These are phyloP conservation scores for Butyriboletus loyo DNA, from an alignment of 768 basidiomycete genomes.

Conservation along the genomic window DNA sequence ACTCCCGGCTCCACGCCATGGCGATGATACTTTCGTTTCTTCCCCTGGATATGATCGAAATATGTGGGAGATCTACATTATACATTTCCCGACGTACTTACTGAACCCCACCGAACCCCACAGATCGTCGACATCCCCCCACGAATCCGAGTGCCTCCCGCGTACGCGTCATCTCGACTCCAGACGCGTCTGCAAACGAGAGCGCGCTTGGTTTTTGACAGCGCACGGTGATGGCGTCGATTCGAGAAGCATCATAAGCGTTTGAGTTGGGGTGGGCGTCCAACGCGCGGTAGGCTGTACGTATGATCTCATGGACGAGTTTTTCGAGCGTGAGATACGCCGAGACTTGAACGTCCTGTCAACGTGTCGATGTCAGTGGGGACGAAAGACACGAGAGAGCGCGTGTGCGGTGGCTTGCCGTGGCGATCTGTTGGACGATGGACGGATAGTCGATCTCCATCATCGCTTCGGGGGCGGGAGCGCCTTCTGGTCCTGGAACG, in stretches of 20 bases:
- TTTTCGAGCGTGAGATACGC: constrained; percentile 22
- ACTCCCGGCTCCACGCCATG: background rate
- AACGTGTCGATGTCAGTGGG: background rate
- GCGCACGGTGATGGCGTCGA: constrained; percentile 46
- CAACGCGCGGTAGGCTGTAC: constrained; percentile 54
- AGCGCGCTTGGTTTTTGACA: constrained; percentile 72
- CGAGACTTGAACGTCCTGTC: constrained; percentile 12
- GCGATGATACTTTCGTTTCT: background rate
- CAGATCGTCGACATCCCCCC: no score
- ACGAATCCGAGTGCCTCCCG: background rate
- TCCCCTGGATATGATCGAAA: background rate
- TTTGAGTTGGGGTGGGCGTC: constrained; percentile 35
- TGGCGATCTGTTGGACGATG: constrained; percentile 34
- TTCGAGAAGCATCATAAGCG: constrained; percentile 25
- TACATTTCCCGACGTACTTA: background rate
- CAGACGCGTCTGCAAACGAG: constrained; percentile 61
- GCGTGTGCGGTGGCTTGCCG: constrained; percentile 6
- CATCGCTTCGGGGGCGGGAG: no score
- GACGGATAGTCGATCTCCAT: constrained; percentile 37
- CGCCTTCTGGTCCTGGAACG: no score
- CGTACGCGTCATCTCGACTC: constrained; percentile 55
- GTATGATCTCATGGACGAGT: constrained; percentile 43
- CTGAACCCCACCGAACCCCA: no score
- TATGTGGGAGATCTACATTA: background rate
- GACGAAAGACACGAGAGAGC: no score